Conservation (phyloP, 768 basidiomycete genomes). For the Rhodotorula babjevae region DNA sequence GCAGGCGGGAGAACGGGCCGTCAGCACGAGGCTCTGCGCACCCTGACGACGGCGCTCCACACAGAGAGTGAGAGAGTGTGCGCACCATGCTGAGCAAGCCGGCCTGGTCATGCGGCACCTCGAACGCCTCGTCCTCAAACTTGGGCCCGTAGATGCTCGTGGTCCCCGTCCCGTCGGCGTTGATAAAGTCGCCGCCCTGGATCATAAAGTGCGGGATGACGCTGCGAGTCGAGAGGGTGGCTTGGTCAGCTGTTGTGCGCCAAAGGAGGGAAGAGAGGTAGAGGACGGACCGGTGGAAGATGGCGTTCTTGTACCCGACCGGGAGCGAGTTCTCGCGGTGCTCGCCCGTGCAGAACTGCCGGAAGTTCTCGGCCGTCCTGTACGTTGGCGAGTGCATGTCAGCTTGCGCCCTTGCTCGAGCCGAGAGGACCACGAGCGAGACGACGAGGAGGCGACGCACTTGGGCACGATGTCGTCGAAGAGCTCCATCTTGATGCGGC, state of each 20-base stretch:
- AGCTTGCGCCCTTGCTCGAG: too few species aligned
- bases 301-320: conserved; percentile 39
- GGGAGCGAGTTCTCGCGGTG: conserved; percentile 58
- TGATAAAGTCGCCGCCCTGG: conserved; percentile 82
- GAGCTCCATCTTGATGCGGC: conserved; percentile 92
- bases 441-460: conserved; percentile 49
- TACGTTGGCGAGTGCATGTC: too few species aligned
- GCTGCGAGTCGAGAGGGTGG: conserved; percentile 44
- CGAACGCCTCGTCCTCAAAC: conserved; percentile 93
- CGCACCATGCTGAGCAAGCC: conserved; percentile 86
- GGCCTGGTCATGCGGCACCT: conserved; percentile 76
- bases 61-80: neutral
- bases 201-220: conserved; percentile 60
- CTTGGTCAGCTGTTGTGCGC: conserved; percentile 79
- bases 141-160: conserved; percentile 96
- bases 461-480: conserved; percentile 94
- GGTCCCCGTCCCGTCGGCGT: conserved; percentile 88
- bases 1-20: neutral
- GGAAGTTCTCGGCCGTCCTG: conserved; percentile 96
- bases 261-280: neutral
- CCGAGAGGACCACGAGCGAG: too few species aligned
- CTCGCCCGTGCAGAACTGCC: conserved; percentile 97
- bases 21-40: too few species aligned
- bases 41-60: too few species aligned
- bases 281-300: conserved; percentile 34